Base-by-base conservation (phyloP, 306 rosid species). In the Begonia loranthoides region DNA sequence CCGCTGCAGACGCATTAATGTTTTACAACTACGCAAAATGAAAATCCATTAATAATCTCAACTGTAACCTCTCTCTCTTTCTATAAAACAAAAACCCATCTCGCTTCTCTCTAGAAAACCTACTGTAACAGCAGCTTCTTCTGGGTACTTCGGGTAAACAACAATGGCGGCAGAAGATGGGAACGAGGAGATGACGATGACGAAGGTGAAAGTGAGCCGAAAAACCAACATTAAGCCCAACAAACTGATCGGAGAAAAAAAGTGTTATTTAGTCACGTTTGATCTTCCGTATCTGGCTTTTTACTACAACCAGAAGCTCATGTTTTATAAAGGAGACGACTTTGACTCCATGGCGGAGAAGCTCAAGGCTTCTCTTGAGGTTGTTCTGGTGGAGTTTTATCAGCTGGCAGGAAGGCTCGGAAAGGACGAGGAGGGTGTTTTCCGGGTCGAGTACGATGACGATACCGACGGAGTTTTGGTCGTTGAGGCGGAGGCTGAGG, bases 261-360 rank as follows among this genome's bases (percentile, higher is more conserved):
- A 80, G 59, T 90, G 58, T 9, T 95, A 78, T n/a, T 45, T 90
- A 22, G 67, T 78, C n/a, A 85, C 99, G 16, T 90, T 86, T 66
- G 99, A 90, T 50, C 82, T 86, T 10, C 99, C 99, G 1, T 90
- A 90, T 51, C 49, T 90, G 10, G 99, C 99, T 11, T 90, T 90
- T 41, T 90, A 82, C 79, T 90, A 90, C 74, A 90, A 90, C 80
- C 99, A 90, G 49, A 90, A 90, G 79, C 51, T 90, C 5, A 43
- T 90, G 9, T 66, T 90, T 17, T 90, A 82, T 82, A 75, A 70
- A 36, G 95, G 84, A 1, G 66, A 21, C 0, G 79, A 73, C 50
- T 85, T 61, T 55, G 85, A 71, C 11, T 75, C 61, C 13, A 68
- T 63, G 70, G 99, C 82, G 7, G 64, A 68, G 70, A 90, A 76